Evolutionary conservation across 345 rosid genomes (phyloP).

Genomic region (Eucalyptus regnans): DNA sequence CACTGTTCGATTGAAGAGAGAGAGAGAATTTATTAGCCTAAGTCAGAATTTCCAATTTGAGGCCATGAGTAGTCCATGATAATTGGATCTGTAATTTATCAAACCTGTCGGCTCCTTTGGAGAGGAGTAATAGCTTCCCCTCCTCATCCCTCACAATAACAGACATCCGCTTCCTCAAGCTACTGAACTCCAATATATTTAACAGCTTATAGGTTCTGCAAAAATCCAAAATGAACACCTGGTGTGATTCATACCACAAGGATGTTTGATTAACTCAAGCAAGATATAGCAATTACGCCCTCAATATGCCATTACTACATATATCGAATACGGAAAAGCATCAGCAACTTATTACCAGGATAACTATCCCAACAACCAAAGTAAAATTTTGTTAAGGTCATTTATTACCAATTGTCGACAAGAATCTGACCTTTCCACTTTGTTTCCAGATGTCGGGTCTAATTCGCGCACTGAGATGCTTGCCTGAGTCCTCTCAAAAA

Average conservation of each 20-base stretch:
- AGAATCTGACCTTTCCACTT: constrained; percentile 37
- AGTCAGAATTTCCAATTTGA: background rate
- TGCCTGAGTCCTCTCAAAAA: constrained; percentile 67
- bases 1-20: constrained; percentile 22
- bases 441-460: constrained; percentile 37
- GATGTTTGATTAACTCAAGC: background rate
- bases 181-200: constrained; percentile 73
- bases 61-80: background rate
- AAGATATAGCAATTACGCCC: background rate
- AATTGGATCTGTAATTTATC: constrained; percentile 2
- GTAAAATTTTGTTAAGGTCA: background rate
- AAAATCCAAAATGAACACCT: background rate
- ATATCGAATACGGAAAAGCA: background rate
- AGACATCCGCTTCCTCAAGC: constrained; percentile 81
- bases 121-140: constrained; percentile 66
- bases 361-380: background rate
- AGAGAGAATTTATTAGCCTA: background rate
- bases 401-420: background rate
- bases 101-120: constrained; percentile 99
- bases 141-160: constrained; percentile 65
- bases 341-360: background rate
- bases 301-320: background rate
- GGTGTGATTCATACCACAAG: background rate
- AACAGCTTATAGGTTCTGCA: constrained; percentile 67
- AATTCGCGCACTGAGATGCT: constrained; percentile 60